These are phyloP conservation scores for Arabidopsis arenosa DNA, from an alignment of 345 rosid species.

Conservation along the genomic window DNA sequence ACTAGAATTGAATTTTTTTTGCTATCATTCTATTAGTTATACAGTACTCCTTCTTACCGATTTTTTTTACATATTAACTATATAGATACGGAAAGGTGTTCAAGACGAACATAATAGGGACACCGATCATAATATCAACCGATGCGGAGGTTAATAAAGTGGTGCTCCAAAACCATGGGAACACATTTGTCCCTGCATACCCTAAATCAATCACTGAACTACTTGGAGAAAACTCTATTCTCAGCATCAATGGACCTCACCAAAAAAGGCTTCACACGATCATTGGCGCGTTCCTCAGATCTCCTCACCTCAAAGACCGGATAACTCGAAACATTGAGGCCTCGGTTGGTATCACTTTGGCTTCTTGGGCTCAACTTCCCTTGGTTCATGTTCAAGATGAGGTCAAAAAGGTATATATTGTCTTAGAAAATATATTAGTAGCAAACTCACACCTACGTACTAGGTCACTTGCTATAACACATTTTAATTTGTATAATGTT, in stretches of 20 bases:
- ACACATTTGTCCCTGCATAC: conserved; percentile 78
- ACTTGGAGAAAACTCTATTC: conserved; percentile 79
- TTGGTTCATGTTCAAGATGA: conserved; percentile 69
- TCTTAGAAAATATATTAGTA: not conserved
- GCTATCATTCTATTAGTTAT: not conserved
- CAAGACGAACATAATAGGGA: conserved; percentile 87
- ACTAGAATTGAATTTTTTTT: not conserved
- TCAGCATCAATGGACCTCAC: conserved; percentile 71
- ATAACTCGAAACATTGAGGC: conserved; percentile 66
- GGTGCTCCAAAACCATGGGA: conserved; percentile 84
- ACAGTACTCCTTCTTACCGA: not conserved
- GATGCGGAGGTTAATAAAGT: conserved; percentile 93
- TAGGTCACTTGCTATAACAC: not conserved
- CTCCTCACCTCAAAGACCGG: conserved; percentile 72
- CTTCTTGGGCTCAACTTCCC: conserved; percentile 64
- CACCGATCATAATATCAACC: conserved; percentile 88
- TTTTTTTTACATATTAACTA: conserved; percentile 2
- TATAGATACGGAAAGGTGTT: conserved; percentile 84
- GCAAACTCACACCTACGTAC: not conserved
- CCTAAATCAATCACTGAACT: conserved; percentile 79
- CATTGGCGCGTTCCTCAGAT: conserved; percentile 77
- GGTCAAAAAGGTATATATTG: conserved; percentile 62
- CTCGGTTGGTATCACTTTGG: conserved; percentile 57
- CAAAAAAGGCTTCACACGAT: conserved; percentile 81
- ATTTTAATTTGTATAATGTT: conserved; percentile 2